Evolutionary conservation across 1,284 basidiomycete species (phyloP).

Genomic region (Psilocybe mexicana): DNA sequence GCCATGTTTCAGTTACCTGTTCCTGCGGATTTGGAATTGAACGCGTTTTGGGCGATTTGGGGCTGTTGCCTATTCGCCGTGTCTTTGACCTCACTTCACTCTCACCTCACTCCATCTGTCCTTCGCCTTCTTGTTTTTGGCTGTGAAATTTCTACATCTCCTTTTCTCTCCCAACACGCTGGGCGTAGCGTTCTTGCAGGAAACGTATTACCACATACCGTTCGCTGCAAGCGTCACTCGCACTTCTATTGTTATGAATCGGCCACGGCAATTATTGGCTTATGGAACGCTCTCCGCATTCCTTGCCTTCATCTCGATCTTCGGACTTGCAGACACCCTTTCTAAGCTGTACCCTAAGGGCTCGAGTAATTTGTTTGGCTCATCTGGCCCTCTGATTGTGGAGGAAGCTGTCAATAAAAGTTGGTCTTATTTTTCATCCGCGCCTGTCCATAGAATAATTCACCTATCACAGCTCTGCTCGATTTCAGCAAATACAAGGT

Average conservation of each 20-base stretch:
- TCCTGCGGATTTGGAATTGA: background rate
- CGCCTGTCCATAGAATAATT: conserved; percentile 1
- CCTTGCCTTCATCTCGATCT: conserved; percentile 17
- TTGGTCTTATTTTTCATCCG: background rate
- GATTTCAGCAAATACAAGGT: conserved; percentile 56
- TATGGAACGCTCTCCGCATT: conserved; percentile 19
- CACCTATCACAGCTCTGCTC: conserved; percentile 38
- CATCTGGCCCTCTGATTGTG: background rate
- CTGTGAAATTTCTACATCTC: too few species aligned
- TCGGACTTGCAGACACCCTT: conserved; percentile 15
- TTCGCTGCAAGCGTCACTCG: background rate
- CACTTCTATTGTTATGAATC: conserved; percentile 6
- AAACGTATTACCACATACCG: too few species aligned
- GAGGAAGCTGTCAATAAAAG: background rate
- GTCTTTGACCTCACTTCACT: too few species aligned
- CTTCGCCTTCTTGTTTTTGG: too few species aligned
- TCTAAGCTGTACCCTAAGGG: background rate
- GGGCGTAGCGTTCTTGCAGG: too few species aligned
- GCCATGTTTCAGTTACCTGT: too few species aligned
- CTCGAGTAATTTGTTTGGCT: conserved; percentile 1
- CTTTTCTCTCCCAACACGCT: too few species aligned
- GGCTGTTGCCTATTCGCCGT: too few species aligned
- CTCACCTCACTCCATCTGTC: too few species aligned
- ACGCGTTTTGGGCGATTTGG: background rate
- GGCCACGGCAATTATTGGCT: conserved; percentile 14